phyloP scores from a whole-genome alignment of 768 basidiomycete genomes.

The Macrolepiota dolichaula region DNA sequence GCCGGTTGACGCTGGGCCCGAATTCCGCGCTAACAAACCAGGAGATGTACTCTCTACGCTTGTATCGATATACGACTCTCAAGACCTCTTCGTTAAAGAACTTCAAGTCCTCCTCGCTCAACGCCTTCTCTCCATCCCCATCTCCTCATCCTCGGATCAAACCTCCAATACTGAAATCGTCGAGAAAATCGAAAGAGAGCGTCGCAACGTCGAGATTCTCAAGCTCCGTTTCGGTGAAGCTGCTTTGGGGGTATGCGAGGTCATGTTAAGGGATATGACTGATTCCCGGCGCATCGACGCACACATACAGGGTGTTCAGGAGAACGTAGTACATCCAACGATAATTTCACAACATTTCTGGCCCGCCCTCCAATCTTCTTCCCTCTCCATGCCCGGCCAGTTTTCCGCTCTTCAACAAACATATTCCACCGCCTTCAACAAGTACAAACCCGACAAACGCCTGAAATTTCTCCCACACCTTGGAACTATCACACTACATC shows the following conservation, averaged over 20 bases:
- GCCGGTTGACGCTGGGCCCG: constrained; percentile 94
- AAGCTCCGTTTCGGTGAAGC: constrained; percentile 96
- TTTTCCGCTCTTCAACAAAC: constrained; percentile 60
- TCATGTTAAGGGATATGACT: constrained; percentile 97
- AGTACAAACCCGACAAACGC: constrained; percentile 90
- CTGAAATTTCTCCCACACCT: constrained; percentile 88
- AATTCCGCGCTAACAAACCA: constrained; percentile 87
- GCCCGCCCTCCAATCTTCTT: constrained; percentile 70
- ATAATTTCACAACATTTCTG: constrained; percentile 95
- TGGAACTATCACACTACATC: constrained; percentile 76
- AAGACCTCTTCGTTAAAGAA: constrained; percentile 95
- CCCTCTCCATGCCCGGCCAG: neutral
- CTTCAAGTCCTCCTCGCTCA: constrained; percentile 90
- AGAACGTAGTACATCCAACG: constrained; percentile 81
- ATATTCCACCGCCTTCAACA: constrained; percentile 75
- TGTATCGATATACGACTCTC: constrained; percentile 96
- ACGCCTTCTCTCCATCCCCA: constrained; percentile 68
- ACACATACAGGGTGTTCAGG: constrained; percentile 43
- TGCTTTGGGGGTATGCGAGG: constrained; percentile 92
- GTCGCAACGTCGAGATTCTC: constrained; percentile 88
- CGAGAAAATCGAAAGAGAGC: constrained; percentile 40
- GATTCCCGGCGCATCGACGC: constrained; percentile 89
- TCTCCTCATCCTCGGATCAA: neutral
- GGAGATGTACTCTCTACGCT: constrained; percentile 95
- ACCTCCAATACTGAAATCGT: neutral